Evolutionary conservation across 2,329 filamentous ascomycete species (phyloP), one percentile per base, ranked within the genome.

Genomic region (Mollisiaceae sp.): DNA sequence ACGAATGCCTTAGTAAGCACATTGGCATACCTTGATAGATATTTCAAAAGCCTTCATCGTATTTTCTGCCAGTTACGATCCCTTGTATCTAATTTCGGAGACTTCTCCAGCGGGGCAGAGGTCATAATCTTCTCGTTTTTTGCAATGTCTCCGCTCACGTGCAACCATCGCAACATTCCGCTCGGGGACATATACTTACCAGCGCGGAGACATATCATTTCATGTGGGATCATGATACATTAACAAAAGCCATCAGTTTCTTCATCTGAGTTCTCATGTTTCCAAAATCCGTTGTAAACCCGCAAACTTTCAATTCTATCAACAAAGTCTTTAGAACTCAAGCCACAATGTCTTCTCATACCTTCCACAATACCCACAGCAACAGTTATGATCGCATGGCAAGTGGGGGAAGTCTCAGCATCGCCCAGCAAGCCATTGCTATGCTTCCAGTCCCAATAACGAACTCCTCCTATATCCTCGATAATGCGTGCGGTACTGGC

Each of bases 401-500:
- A 14, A 59, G 55, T 8, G 64, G 62, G 15, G 62, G 59, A 18
- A 64, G 59, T 41, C 62, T 56, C 0, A 52, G 64, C 4, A 22
- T 67, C 8, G 65, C 62, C 5, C 8, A 55, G 8, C 35, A 59
- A 18, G 50, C 64, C 9, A 43, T 69, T 47, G 15, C 45, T 32
- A 43, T 50, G 18, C 12, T 45, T 18, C 43, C 5, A 45, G 18
- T 62, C 36, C 60, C 63, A 11, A 65, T 68, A 39, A 63, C 43
- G 1, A 8, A 32, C 8, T 56, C 64, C 27, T 66, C 64, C 14
- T 61, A 62, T 41, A 45, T 68, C 35, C 59, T 68, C 14, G 67
- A 68, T 43, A 65, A 66, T 43, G 64, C 67, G 1, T 68, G 62
- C 47, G 67, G 67, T 11, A 97, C 94, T 4, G 94, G 94, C 71